phyloP scores from a whole-genome alignment of 2,329 filamentous ascomycete species.

The Endoconidiophora laricicola region DNA sequence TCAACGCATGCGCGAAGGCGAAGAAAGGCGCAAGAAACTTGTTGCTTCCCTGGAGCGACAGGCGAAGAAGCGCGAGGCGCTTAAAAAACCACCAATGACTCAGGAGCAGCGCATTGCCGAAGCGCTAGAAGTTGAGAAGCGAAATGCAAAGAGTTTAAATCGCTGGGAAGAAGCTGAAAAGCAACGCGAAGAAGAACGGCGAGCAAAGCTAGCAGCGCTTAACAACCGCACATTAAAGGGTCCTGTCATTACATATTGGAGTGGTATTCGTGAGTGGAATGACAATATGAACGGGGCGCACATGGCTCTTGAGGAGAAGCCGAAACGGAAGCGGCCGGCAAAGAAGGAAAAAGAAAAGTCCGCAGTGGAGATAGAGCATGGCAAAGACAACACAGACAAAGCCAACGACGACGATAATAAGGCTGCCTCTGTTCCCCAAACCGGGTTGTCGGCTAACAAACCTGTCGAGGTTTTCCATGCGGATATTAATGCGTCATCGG shows the following conservation, averaged over 20 bases:
- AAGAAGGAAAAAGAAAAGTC: conserved; percentile 19
- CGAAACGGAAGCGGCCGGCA: conserved; percentile 34
- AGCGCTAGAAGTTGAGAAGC: conserved; percentile 66
- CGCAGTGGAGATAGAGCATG: conserved; percentile 13
- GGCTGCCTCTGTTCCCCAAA: not conserved
- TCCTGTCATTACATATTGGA: conserved; percentile 84
- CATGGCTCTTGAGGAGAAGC: conserved; percentile 44
- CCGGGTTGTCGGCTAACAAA: not conserved
- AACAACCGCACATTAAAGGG: conserved; percentile 76
- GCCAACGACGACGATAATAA: not conserved
- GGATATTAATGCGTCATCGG: too few species aligned
- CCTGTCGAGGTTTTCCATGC: not conserved
- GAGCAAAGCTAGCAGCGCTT: conserved; percentile 69
- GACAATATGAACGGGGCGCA: conserved; percentile 55
- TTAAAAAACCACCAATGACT: conserved; percentile 67
- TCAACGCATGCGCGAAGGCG: conserved; percentile 57
- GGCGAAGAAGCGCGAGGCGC: conserved; percentile 52
- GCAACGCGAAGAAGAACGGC: conserved; percentile 67
- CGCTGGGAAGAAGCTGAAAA: conserved; percentile 90
- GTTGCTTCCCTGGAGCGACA: conserved; percentile 50
- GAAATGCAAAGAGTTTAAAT: conserved; percentile 79
- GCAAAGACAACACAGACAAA: conserved; percentile 12
- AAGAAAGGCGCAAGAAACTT: conserved; percentile 54
- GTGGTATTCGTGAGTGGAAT: conserved; percentile 70
- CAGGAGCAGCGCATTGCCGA: conserved; percentile 73